A percentile compares a stretch with the other conserved stretches of the same genome.
Conservation (phyloP, 345 rosid genomes). For the Murraya paniculata region DNA sequence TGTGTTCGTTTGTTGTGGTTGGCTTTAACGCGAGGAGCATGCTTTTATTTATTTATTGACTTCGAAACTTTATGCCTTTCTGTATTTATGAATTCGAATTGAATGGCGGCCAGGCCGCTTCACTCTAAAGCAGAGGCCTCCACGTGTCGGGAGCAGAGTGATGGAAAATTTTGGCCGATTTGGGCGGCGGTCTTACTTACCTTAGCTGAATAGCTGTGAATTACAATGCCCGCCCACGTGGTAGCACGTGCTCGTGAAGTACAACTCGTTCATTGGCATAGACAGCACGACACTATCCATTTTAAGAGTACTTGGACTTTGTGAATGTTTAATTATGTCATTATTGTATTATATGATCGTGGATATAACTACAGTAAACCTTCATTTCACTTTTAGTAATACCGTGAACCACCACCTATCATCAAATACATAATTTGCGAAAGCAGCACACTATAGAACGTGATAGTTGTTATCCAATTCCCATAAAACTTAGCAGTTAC, state of each 20-base stretch:
- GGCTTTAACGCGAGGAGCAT: slow-evolving; percentile 22
- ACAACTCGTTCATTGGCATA: neutral
- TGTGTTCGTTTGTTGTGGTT: slow-evolving; percentile 13
- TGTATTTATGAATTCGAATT: neutral
- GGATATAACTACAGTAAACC: neutral
- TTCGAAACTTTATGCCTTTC: neutral
- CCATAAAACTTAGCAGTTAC: neutral
- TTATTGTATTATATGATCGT: neutral
- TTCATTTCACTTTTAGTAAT: neutral
- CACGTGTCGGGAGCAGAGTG: slow-evolving; percentile 35
- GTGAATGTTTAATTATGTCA: neutral
- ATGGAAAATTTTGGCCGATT: slow-evolving; percentile 16
- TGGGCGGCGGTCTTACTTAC: slow-evolving; percentile 11
- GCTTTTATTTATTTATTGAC: neutral
- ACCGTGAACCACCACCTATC: neutral
- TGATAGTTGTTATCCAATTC: neutral
- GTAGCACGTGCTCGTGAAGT: slow-evolving; percentile 25
- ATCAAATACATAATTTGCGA: neutral
- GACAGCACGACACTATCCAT: neutral
- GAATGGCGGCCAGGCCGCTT: slow-evolving; percentile 30
- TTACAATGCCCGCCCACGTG: slow-evolving; percentile 16
- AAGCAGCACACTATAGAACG: too few relatives aligned
- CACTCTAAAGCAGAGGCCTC: neutral
- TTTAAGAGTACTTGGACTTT: neutral
- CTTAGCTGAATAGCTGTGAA: neutral